phyloP scores from a whole-genome alignment of 1,284 basidiomycete species.

The Takashimella tepidaria region DNA sequence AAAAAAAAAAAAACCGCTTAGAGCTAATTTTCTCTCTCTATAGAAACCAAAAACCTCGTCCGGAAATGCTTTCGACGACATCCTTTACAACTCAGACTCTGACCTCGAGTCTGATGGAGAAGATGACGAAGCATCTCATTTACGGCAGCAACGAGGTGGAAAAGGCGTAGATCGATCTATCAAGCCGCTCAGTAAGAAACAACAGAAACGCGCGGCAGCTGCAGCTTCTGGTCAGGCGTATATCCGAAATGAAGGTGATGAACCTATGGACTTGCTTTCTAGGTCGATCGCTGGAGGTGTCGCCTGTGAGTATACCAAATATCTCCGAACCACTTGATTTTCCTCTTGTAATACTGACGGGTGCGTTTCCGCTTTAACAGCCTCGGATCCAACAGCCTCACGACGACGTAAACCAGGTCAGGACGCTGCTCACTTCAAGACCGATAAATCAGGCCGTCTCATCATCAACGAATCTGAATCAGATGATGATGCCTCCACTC shows the following conservation, averaged over 20 bases:
- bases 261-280: conserved; percentile 91
- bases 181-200: conserved; percentile 27
- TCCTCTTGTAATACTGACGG: conserved; percentile 1
- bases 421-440: conserved; percentile 81
- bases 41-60: conserved; percentile 52
- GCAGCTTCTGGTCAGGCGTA: conserved; percentile 43
- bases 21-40: background rate
- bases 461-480: conserved; percentile 63
- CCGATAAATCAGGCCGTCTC: conserved; percentile 84
- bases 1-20: too few relatives aligned
- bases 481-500: conserved; percentile 51
- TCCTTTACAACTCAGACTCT: conserved; percentile 88
- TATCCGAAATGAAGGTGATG: conserved; percentile 82
- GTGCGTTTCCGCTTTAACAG: conserved; percentile 45
- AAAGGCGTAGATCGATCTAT: conserved; percentile 31
- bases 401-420: conserved; percentile 73
- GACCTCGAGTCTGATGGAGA: conserved; percentile 71
- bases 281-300: conserved; percentile 67
- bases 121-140: conserved; percentile 50
- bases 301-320: conserved; percentile 56
- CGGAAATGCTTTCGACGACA: conserved; percentile 91
- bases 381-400: conserved; percentile 49
- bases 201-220: conserved; percentile 25
- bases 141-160: conserved; percentile 47
- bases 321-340: background rate